Base-by-base conservation (phyloP, 2,329 filamentous ascomycete genomes). In the Fusarium abutilonis region DNA sequence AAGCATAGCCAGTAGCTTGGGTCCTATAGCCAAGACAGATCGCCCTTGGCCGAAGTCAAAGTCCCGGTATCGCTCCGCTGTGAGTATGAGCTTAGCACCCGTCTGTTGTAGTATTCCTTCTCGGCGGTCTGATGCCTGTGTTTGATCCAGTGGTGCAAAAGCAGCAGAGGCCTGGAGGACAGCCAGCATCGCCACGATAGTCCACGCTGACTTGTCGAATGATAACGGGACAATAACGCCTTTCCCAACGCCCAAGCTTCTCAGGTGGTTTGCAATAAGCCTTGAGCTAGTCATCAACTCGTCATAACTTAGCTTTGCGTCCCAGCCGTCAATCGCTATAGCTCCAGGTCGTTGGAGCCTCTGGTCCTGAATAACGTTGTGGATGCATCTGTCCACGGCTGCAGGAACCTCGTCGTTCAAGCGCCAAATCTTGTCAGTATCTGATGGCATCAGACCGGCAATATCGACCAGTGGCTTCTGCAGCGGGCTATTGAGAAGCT, bases 111-210 rank as follows among this genome's bases (percentile, higher is more conserved):
- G 6, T 11, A 41, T 4, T 6, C 19, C 3, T 4, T 29, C 14
- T 39, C 23, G 23, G 0, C 50, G 36, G 13, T 42, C 29, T 5
- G 4, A 4, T 2, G 49, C 23, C 9, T 52, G 49, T 3, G 6
- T 40, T 2, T 34, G 34, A 15, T 45, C 49, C 2, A 52, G 5
- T 0, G 28, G 34, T 6, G 38, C 31, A n/a, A 52, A 45, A 1
- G 41, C 49, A 6, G 26, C 49, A 8, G 32, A 41, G 13, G 49
- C 49, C 3, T 52, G 44, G 39, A 77, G 56, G 1, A 76, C 69
- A 8, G 63, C 73, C 19, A 77, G 48, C 51, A 75, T 71, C 0
- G 72, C 70, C 5, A 76, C 64, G 4, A 56, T 32, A 8, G 43
- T 26, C 56, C 56, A 60, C 3, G 15, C 15, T 1, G 50, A 59